Conservation (phyloP, 306 rosid species). For the Nissolia schottii region DNA sequence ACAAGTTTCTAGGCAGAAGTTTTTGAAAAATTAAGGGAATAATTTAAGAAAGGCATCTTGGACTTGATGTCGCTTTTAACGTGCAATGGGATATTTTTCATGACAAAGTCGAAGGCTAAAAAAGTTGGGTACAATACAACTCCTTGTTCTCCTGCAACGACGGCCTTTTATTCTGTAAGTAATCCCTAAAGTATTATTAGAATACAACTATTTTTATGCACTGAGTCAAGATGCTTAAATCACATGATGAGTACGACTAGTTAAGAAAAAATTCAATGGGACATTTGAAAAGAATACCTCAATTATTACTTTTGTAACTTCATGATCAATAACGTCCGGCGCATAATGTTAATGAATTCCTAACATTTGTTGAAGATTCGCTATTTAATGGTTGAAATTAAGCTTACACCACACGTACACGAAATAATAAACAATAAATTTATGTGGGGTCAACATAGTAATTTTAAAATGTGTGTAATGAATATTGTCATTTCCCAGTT, state of each 20-base stretch:
- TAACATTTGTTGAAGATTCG: neutral
- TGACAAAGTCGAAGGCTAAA: neutral
- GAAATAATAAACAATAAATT: neutral
- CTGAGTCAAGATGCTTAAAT: neutral
- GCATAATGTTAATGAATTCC: neutral
- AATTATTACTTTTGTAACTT: neutral
- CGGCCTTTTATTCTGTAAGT: neutral
- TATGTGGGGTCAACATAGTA: neutral
- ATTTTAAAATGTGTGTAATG: too few relatives aligned
- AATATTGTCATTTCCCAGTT: neutral
- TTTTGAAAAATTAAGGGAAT: neutral
- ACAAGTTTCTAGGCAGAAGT: too few relatives aligned
- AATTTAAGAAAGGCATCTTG: neutral
- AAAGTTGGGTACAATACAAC: conserved; percentile 12
- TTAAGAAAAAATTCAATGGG: neutral
- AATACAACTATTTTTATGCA: neutral
- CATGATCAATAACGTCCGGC: conserved; percentile 4
- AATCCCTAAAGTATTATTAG: neutral
- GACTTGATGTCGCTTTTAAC: neutral
- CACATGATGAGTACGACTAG: neutral
- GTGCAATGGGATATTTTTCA: conserved; percentile 1
- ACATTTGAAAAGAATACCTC: neutral
- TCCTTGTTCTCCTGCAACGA: neutral
- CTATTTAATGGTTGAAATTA: neutral
- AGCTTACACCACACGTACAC: neutral